These are phyloP conservation scores for Fusarium sp. DNA, from an alignment of 2,329 filamentous ascomycete species.

Conservation along the genomic window DNA sequence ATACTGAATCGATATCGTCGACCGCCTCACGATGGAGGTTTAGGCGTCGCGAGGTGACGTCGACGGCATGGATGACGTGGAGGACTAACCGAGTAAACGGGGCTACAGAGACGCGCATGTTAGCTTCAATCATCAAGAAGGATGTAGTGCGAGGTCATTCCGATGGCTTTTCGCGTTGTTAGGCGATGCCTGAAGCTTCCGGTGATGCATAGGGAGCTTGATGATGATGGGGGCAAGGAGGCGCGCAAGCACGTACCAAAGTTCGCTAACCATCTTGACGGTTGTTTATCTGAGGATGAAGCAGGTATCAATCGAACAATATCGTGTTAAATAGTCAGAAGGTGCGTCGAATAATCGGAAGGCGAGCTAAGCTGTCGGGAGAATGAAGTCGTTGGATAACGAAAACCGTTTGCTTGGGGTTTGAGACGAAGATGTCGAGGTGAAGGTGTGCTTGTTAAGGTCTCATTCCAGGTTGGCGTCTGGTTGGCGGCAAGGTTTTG, in stretches of 20 bases:
- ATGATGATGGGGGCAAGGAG: constrained; percentile 48
- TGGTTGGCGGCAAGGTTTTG: constrained; percentile 58
- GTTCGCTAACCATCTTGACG: constrained; percentile 79
- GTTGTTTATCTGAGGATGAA: constrained; percentile 45
- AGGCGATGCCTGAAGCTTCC: constrained; percentile 47
- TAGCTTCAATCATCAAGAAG: constrained; percentile 54
- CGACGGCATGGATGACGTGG: constrained; percentile 46
- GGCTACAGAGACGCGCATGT: constrained; percentile 68
- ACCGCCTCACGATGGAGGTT: constrained; percentile 34
- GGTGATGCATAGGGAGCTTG: constrained; percentile 47
- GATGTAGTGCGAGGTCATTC: constrained; percentile 2
- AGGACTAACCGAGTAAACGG: constrained; percentile 97
- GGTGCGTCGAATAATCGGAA: constrained; percentile 27
- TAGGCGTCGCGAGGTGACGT: constrained; percentile 46
- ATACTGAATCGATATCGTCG: constrained; percentile 28
- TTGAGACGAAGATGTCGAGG: constrained; percentile 41
- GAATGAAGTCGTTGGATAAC: constrained; percentile 45
- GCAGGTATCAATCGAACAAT: constrained; percentile 27
- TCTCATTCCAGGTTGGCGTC: constrained; percentile 54
- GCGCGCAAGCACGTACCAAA: constrained; percentile 75
- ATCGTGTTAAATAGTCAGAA: constrained; percentile 22
- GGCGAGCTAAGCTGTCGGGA: constrained; percentile 33
- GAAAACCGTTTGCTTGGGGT: constrained; percentile 38
- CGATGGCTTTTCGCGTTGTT: constrained; percentile 17
- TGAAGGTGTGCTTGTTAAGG: constrained; percentile 51